Base-by-base conservation (phyloP, 2,329 filamentous ascomycete genomes). In the Colletotrichum somersetense region DNA sequence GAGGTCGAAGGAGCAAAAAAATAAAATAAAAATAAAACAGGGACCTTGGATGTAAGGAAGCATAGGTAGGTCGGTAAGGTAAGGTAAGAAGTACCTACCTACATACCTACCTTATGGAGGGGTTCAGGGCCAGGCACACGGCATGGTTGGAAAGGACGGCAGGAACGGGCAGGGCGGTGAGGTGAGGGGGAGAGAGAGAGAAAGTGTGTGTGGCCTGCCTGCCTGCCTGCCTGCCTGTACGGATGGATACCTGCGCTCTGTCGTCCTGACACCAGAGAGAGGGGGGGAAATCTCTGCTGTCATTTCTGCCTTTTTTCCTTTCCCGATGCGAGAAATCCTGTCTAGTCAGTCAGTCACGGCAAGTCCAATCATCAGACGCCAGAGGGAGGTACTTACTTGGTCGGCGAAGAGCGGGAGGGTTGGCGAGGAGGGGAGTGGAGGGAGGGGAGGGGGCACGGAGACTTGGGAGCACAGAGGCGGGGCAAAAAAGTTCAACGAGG, bases 211-310 rank as follows among this genome's bases (percentile, higher is more conserved):
- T n/a, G 44, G 44, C 4, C 2, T 46, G 20, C 6, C 4, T n/a
- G 44, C 4, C 2, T 46, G 20, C 6, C 4, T n/a, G 44, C 6
- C 4, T 44, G 18, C 42, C 33, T 40, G 57, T 23, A 38, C 52
- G 44, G 18, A n/a, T 46, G 11, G 5, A 6, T 8, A 42, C 14
- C 6, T 6, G 64, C 64, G 64, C 50, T 62, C 57, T 38, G 46
- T 50, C 33, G 55, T 55, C 42, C 20, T 58, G 59, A 16, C 23
- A 65, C 48, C n/a, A 14, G 33, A 44, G 40, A 8, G 16, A 20
- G 40, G 57, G 59, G 30, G 66, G 56, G 71, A 74, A 73, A 71
- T 74, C 62, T 74, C 67, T 73, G 73, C 71, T 55, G 16, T 35
- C 33, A 16, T 40, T 14, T 62, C 30, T 38, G 14, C 44, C 42